Evolutionary conservation across 371 early-diverging fungal genomes (phyloP).

Genomic region (Mortierella sp.): DNA sequence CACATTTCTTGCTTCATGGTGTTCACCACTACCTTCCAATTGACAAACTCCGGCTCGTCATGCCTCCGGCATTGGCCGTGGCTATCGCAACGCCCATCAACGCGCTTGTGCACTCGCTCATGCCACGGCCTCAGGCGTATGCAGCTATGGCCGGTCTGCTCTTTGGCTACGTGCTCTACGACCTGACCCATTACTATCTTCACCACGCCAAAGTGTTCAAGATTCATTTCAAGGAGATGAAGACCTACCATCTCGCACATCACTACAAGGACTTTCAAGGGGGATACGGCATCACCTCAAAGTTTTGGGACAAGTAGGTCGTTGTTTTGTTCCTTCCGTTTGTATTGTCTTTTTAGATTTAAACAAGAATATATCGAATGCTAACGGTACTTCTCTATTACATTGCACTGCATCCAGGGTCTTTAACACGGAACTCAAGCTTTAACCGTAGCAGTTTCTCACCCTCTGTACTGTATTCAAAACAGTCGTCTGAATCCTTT

Average conservation of each 20-base stretch:
- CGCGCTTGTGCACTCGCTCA: slow-evolving; percentile 61
- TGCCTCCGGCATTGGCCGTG: slow-evolving; percentile 93
- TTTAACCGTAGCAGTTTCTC: too few relatives aligned
- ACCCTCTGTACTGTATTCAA: too few relatives aligned
- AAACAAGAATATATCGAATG: too few relatives aligned
- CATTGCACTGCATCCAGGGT: not conserved
- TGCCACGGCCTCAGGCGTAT: slow-evolving; percentile 62
- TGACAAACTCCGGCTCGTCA: slow-evolving; percentile 94
- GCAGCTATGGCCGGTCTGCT: slow-evolving; percentile 82
- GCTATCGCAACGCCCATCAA: slow-evolving; percentile 74
- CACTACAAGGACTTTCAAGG: slow-evolving; percentile 90
- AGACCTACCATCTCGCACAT: slow-evolving; percentile 94
- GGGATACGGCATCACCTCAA: slow-evolving; percentile 95
- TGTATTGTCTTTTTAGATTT: not conserved
- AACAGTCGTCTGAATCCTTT: too few relatives aligned
- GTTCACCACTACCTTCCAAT: slow-evolving; percentile 97
- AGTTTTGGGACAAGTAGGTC: slow-evolving; percentile 83
- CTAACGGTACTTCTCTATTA: not conserved
- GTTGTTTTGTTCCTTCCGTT: not conserved
- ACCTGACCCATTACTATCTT: slow-evolving; percentile 93
- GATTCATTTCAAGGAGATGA: slow-evolving; percentile 83
- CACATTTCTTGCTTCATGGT: slow-evolving; percentile 93
- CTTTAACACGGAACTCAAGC: too few relatives aligned
- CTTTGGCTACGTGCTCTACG: slow-evolving; percentile 90
- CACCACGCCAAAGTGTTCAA: slow-evolving; percentile 88